Evolutionary conservation across 2,329 filamentous ascomycete species (phyloP).

Genomic region (Stachybotrys echinatus): DNA sequence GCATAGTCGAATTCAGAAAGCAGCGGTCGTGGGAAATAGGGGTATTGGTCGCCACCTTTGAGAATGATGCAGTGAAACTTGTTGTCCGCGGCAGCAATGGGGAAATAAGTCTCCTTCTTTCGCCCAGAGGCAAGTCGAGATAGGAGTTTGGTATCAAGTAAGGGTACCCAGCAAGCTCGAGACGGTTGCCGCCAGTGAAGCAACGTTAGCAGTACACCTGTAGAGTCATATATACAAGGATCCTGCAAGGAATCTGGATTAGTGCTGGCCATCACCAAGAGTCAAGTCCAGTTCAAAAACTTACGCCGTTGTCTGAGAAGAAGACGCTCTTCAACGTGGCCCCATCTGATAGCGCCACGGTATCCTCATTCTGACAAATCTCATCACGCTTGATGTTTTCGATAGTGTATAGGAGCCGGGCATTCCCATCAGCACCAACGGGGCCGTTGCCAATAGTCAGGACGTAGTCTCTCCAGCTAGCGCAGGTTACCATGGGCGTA

Average conservation of each 20-base stretch:
- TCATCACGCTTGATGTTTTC: slow-evolving; percentile 93
- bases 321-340: slow-evolving; percentile 76
- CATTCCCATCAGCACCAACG: slow-evolving; percentile 69
- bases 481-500: slow-evolving; percentile 83
- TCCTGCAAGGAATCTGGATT: slow-evolving; percentile 47
- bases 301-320: slow-evolving; percentile 84
- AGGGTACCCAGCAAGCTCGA: slow-evolving; percentile 84
- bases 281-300: slow-evolving; percentile 20
- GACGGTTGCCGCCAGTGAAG: slow-evolving; percentile 85
- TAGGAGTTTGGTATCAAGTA: slow-evolving; percentile 83
- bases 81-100: slow-evolving; percentile 83
- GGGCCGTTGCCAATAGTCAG: slow-evolving; percentile 92
- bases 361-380: slow-evolving; percentile 90
- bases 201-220: slow-evolving; percentile 80
- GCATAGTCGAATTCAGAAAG: slow-evolving; percentile 92
- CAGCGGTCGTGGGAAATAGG: slow-evolving; percentile 85
- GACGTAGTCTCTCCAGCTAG: slow-evolving; percentile 94
- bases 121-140: slow-evolving; percentile 76
- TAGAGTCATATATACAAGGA: slow-evolving; percentile 92
- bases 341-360: slow-evolving; percentile 74
- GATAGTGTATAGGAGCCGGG: slow-evolving; percentile 81
- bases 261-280: too few relatives aligned
- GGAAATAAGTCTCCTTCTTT: slow-evolving; percentile 90
- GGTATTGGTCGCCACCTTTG: slow-evolving; percentile 88
- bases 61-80: slow-evolving; percentile 99